Base-by-base conservation (phyloP, 805 yeast genomes). In the Lipomyces yamadae region DNA sequence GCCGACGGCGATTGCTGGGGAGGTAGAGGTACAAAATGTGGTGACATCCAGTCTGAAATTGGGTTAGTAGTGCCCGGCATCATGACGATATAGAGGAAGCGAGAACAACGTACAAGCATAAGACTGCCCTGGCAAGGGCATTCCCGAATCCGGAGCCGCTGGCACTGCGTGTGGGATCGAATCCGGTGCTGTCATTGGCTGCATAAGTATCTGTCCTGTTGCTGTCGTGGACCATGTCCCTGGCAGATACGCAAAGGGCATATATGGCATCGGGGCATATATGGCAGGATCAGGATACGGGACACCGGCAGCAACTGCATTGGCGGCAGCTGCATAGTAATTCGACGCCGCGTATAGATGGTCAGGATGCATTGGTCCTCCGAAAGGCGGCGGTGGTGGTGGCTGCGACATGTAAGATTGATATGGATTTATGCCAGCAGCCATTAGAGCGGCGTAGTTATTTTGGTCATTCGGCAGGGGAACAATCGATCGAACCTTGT, bases 301-400 rank as follows among this genome's bases (percentile, higher is more conserved):
- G 8, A 24, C 39, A 1, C 42, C 58, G 2, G 42, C 58, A 5
- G 58, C 58, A 18, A 42, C 58, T 13, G 60, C 35, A 10, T 37
- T 33, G 13, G 54, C 60, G 0, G 60, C 60, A 24, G 60, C 54
- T 10, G 60, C 60, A 11, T 58, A 58, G 35, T 39, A 42, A 37
- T 32, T 37, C 24, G 60, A 58, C 15, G 54, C 54, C 18, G 60
- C 60, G 37, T 18, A 42, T 15, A 58, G 54, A 6, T 58, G 54
- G 18, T 58, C 60, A 15, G 52, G 54, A 30, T 37, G 54, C 18
- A 42, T 42, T 42, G 45, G 48, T 32, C 30, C 58, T 6, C 58
- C 45, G n/a, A 18, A 34, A n/a, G n/a, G n/a, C 48, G 58, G 24
- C 48, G 58, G 35, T 30, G 30, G 29, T 7, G 13, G n/a, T 13